phyloP scores from a whole-genome alignment of 176 grass and related monocot species.

The Carex myosuroides region DNA sequence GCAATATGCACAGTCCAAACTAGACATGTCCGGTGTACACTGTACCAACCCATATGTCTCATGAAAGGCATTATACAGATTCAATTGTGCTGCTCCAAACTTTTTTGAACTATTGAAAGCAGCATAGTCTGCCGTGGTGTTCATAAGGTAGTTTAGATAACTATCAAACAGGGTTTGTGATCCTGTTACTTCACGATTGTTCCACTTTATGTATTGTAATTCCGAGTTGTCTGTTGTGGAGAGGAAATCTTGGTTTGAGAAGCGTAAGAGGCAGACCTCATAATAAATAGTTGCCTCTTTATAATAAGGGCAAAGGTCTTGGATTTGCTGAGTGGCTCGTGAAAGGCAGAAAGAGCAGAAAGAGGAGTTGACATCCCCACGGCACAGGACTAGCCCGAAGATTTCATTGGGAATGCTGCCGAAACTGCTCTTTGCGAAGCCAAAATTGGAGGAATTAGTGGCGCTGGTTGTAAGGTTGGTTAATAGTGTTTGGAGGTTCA shows the following conservation, averaged over 20 bases:
- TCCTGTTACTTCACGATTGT: neutral
- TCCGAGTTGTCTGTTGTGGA: neutral
- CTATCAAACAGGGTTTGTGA: neutral
- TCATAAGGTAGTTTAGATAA: neutral
- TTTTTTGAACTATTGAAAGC: neutral
- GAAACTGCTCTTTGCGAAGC: conserved; percentile 10
- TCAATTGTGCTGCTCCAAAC: neutral
- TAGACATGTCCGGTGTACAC: neutral
- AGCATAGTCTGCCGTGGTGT: neutral
- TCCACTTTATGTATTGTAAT: neutral
- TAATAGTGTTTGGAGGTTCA: conserved; percentile 27
- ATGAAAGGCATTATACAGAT: neutral
- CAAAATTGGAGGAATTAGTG: neutral
- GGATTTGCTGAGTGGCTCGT: conserved; percentile 16
- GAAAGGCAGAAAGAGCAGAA: conserved; percentile 35
- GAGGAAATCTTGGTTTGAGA: conserved; percentile 38
- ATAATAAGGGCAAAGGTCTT: conserved; percentile 23
- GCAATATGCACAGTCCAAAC: neutral
- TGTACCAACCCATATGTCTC: neutral
- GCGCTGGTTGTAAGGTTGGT: neutral
- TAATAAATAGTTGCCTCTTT: conserved; percentile 25
- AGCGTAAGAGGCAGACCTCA: conserved; percentile 43
- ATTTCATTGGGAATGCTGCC: conserved; percentile 23
- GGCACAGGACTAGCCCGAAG: conserved; percentile 43
- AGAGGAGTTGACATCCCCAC: conserved; percentile 39